Base-by-base conservation (phyloP, 2,329 filamentous ascomycete species). In the Colletotrichum destructivum region DNA sequence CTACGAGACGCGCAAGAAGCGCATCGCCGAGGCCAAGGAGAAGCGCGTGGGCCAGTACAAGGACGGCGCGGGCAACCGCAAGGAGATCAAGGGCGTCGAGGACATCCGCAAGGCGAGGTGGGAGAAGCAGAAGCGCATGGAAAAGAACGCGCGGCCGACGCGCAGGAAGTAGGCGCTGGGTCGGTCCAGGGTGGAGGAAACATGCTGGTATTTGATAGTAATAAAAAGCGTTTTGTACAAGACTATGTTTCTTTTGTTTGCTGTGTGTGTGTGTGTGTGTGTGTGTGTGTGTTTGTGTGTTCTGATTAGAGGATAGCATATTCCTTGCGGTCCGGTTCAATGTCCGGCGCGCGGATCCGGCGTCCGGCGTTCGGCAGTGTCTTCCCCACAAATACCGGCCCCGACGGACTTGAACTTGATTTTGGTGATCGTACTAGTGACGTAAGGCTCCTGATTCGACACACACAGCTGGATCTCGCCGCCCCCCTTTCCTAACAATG, bases 1-100 rank as follows among this genome's bases (percentile, higher is more conserved):
- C 83, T 99, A 94, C 83, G 88, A 97, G 75, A 91, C 91, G 80
- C 92, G 93, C 84, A 98, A 96, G 91, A 95, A 95, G 91, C 91
- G 94, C 79, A 92, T 96, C 21, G 90, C 91, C 18, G 95, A 95
- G 79, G 95, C 96, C 56, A 93, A 93, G 83, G 94, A 98, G 86
- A 95, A 95, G 85, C 87, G 93, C 23, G 83, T 94, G 40, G 94
- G 93, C 62, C 88, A 90, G 74, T 96, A 92, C 84, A 90, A 86
- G 80, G 92, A 94, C 75, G 91, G 92, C 42, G 88, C 86, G 76
- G 93, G 93, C 66, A 95, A 92, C 86, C 92, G 84, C 81, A 84
- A 86, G 79, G 96, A 98, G 86, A 84, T 98, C 78, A 94, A 92
- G 86, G 93, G 89, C 69, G 90, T 90, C 68, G 91, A 96, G 55